Evolutionary conservation across 2,329 filamentous ascomycete genomes (phyloP), one percentile per base, ranked within the genome.

Genomic region (Phaeophleospora eucalypticola): DNA sequence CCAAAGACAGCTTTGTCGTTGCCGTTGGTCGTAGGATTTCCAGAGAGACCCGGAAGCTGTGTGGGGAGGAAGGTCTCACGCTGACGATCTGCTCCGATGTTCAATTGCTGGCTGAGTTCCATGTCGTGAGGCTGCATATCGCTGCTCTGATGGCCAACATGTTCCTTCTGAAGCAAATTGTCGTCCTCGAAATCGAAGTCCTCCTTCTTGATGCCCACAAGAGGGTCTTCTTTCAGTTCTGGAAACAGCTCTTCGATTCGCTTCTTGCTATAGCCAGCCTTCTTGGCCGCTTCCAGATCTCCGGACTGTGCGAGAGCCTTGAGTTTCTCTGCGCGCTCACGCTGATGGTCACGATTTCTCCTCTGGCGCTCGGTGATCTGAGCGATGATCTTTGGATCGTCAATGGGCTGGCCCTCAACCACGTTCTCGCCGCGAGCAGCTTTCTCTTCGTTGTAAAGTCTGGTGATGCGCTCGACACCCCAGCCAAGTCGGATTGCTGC

Each of bases 401-500:
- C 49, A 18, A 52, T 51, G 7, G 46, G 29, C n/a, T 51, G 18
- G 12, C 27, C 20, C n/a, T 29, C 21, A 2, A 12, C 24, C 19
- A 42, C 41, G 8, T 14, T 2, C 4, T 46, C 33, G 15, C 48
- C 52, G 8, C 41, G 36, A n/a, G 17, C 37, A 4, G 14, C 17
- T 38, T 54, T 54, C 15, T 48, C 34, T n/a, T 38, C 38, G 37
- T 54, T 54, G 46, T 41, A 54, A 17, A 54, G 29, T 14, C 45
- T 40, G 7, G 52, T 54, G 32, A 52, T n/a, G 3, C 49, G 45
- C 19, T 51, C 52, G 7, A 51, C 43, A 3, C 45, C 35, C 52
- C 52, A 54, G 36, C 52, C 52, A 8, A 54, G 52, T 46, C 49
- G 51, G 3, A 54, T 37, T 3, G 52, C 52, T 4, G 49, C 46